A percentile compares a stretch with the other conserved stretches of the same genome.
phyloP scores from a whole-genome alignment of 176 grass and related monocot genomes.

The Ananas comosus region DNA sequence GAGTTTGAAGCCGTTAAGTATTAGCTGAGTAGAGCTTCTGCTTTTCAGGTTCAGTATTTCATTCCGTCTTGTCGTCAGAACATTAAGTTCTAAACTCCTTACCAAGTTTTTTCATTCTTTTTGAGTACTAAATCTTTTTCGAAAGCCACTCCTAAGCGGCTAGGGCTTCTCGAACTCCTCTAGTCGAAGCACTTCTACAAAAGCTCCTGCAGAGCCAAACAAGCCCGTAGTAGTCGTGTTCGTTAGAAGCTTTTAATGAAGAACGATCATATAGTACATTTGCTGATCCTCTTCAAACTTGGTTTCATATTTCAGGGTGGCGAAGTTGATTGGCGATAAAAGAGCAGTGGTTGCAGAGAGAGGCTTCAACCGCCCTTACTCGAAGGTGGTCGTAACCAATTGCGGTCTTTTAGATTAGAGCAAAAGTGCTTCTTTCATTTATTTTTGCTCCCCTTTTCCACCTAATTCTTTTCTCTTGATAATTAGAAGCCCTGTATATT shows the following conservation, averaged over 20 bases:
- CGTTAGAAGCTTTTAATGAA: neutral
- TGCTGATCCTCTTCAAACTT: neutral
- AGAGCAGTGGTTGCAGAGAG: constrained; percentile 81
- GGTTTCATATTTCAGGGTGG: constrained; percentile 40
- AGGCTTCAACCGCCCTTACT: constrained; percentile 81
- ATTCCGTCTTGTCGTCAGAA: no score
- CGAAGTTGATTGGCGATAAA: constrained; percentile 93
- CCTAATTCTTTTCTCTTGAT: neutral
- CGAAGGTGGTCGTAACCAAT: constrained; percentile 68
- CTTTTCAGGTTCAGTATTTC: no score
- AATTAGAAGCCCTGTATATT: no score
- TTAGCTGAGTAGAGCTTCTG: no score
- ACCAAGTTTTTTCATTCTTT: no score
- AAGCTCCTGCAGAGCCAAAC: no score
- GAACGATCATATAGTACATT: neutral
- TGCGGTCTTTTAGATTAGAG: constrained; percentile 40
- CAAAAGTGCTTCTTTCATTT: neutral
- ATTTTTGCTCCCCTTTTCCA: neutral
- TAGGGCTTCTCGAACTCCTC: no score
- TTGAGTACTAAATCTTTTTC: no score
- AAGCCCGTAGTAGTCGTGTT: neutral
- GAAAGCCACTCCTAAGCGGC: no score
- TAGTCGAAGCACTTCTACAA: no score
- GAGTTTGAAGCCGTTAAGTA: no score
- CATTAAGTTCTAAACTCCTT: no score